Evolutionary conservation across 2,329 filamentous ascomycete genomes (phyloP), one percentile per base, ranked within the genome.

Genomic region (Fusarium sp.): DNA sequence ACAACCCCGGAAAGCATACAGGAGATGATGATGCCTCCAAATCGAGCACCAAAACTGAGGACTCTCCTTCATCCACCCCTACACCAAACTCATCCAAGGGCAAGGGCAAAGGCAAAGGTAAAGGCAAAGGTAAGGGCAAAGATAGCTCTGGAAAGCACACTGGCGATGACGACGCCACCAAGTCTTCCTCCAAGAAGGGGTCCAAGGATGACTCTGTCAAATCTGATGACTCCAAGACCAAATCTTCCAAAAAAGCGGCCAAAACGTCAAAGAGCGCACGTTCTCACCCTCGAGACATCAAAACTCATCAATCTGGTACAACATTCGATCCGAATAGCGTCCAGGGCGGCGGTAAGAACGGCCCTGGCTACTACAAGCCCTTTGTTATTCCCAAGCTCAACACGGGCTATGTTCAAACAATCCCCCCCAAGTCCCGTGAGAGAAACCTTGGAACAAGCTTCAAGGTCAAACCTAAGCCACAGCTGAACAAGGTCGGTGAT

Each of bases 261-360:
- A 65, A 52, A 7, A 47, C 47, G 20, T 40, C 52, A 0, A 59
- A 26, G 13, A 13, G 11, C 16, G 36, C 12, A 1, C n/a, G 40
- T 1, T 31, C 6, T 9, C 41, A 31, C 26, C 18, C 50, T 9
- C 12, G 31, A 56, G 12, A 16, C 1, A 12, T 23, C 1, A 4
- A 12, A 4, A 23, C 36, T 0, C 61, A 65, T 4, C 61, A 60
- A 28, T 65, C 62, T 2, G 62, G 40, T 28, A 11, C 33, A 18
- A 65, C 62, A 2, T 65, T 65, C 8, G 45, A 65, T 12, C 13
- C 46, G 2, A 38, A 59, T 20, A 65, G 54, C 31, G 11, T 40
- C 15, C 59, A 47, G 10, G 61, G 61, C 4, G 62, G 62, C 10
- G 62, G 61, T 26, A 65, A 65, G 37, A 65, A 16, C 7, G 41